A percentile compares a stretch with the other conserved stretches of the same genome.
phyloP scores from a whole-genome alignment of 148 eudicot species.

The Chenopodium album region DNA sequence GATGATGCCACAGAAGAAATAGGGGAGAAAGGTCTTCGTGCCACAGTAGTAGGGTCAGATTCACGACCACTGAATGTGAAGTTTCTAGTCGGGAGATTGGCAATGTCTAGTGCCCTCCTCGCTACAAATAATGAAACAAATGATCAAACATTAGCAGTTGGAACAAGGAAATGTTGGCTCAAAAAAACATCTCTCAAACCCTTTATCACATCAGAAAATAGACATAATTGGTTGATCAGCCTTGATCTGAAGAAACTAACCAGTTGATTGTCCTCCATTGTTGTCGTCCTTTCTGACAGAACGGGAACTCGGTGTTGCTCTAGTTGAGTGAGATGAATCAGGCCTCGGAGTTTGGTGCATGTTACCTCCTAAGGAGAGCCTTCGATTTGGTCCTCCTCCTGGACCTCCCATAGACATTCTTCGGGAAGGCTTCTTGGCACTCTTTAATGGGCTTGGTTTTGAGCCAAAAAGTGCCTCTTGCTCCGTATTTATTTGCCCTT shows the following conservation, averaged over 20 bases:
- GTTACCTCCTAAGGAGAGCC: constrained; percentile 70
- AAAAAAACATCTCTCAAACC: background rate
- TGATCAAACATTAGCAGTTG: constrained; percentile 6
- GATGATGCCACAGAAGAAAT: constrained; percentile 73
- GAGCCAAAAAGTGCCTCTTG: constrained; percentile 98
- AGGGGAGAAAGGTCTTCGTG: constrained; percentile 85
- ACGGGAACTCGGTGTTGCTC: constrained; percentile 77
- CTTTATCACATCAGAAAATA: background rate
- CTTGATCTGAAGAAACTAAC: constrained; percentile 33
- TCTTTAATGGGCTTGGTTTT: constrained; percentile 91
- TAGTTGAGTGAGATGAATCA: constrained; percentile 31
- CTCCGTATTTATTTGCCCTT: constrained; percentile 88
- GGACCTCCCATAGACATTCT: constrained; percentile 64
- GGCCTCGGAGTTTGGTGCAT: constrained; percentile 65
- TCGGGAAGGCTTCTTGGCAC: constrained; percentile 60
- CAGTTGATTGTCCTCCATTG: constrained; percentile 47
- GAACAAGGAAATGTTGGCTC: background rate
- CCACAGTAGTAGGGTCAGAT: constrained; percentile 33
- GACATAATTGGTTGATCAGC: background rate
- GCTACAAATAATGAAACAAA: constrained; percentile 28
- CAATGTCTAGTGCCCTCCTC: constrained; percentile 56
- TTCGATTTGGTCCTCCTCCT: constrained; percentile 52
- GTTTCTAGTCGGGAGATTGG: constrained; percentile 45
- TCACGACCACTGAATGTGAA: constrained; percentile 51
- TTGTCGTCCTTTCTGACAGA: constrained; percentile 64